A percentile compares a stretch with the other conserved stretches of the same genome.
These are phyloP conservation scores for Penicillium sp. DNA, from an alignment of 2,329 filamentous ascomycete species.

Conservation along the genomic window DNA sequence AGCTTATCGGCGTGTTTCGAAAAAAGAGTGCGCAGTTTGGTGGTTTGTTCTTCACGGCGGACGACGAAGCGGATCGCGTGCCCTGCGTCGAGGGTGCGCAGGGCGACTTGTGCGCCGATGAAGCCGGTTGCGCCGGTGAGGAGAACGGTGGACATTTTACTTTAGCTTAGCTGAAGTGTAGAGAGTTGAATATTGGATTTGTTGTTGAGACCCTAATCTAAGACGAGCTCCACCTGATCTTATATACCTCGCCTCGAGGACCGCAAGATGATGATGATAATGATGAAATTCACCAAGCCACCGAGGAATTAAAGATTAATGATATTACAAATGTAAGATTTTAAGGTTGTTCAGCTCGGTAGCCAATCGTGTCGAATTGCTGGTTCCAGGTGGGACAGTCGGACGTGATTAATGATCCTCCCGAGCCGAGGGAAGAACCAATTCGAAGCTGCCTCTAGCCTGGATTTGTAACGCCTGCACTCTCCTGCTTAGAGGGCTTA, in stretches of 20 bases:
- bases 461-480: no score
- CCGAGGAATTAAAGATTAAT: not conserved
- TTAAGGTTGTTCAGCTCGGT: not conserved
- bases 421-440: not conserved
- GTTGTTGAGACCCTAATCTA: not conserved
- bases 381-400: not conserved
- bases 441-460: not conserved
- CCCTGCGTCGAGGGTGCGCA: slow-evolving; percentile 21
- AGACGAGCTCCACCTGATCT: not conserved
- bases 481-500: not conserved
- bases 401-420: not conserved
- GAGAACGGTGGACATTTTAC: slow-evolving; percentile 20
- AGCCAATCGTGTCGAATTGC: not conserved
- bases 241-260: not conserved
- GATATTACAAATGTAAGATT: not conserved
- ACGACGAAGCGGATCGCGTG: slow-evolving; percentile 26
- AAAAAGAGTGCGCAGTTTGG: slow-evolving; percentile 15
- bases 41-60: slow-evolving; percentile 22
- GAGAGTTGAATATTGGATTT: not conserved
- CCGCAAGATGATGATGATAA: not conserved
- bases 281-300: not conserved
- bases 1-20: slow-evolving; percentile 16
- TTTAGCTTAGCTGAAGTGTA: not conserved
- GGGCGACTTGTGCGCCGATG: slow-evolving; percentile 26
- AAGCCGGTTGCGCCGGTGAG: slow-evolving; percentile 32